phyloP scores from a whole-genome alignment of 2,329 filamentous ascomycete species.

The Botrytis fragariae region DNA sequence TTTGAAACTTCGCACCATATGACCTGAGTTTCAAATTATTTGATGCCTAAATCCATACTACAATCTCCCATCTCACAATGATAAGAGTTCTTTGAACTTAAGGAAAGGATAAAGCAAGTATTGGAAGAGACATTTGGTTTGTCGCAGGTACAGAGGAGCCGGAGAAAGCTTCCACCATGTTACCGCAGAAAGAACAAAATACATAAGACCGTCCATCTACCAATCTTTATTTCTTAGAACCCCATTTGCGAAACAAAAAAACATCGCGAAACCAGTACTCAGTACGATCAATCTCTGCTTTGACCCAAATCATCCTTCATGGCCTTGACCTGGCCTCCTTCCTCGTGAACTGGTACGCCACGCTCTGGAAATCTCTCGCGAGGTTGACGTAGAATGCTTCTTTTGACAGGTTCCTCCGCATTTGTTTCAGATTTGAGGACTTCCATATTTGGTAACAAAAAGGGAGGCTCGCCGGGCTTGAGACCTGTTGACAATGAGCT shows the following conservation, averaged over 20 bases:
- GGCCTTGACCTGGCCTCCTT: not conserved
- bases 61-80: not conserved
- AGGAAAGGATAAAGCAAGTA: accelerated
- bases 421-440: not conserved
- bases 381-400: not conserved
- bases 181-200: not conserved
- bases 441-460: not conserved
- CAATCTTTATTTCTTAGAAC: not conserved
- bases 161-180: not conserved
- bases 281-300: not conserved
- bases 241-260: not conserved
- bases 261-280: not conserved
- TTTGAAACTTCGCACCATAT: no score
- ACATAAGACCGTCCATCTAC: not conserved
- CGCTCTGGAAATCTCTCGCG: not conserved
- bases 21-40: not conserved
- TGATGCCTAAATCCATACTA: not conserved
- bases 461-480: not conserved
- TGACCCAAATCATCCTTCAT: not conserved
- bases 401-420: no score
- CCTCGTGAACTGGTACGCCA: not conserved
- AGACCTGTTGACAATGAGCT: not conserved
- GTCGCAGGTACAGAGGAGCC: not conserved
- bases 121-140: not conserved
- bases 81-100: accelerated